Evolutionary conservation across 352 stramenopile genomes (phyloP).

Genomic region (Phytophthora aleatoria): DNA sequence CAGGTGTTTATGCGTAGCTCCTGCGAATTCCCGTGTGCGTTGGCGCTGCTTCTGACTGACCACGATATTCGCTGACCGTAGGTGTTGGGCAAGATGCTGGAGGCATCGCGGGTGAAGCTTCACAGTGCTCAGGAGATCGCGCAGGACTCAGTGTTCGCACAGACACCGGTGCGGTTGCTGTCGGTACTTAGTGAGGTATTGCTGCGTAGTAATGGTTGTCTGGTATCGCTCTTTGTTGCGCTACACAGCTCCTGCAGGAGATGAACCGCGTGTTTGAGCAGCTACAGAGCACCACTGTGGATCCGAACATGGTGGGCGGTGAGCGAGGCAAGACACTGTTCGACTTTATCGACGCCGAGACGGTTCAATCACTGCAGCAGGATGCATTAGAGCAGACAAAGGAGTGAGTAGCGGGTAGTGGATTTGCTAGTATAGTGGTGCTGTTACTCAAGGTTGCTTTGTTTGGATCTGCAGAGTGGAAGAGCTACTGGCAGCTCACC

Average conservation of each 20-base stretch:
- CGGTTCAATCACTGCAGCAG: slow-evolving; percentile 77
- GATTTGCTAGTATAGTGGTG: background rate
- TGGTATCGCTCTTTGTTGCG: background rate
- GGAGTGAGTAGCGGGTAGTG: slow-evolving; percentile 40
- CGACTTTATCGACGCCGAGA: slow-evolving; percentile 85
- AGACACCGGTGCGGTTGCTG: slow-evolving; percentile 45
- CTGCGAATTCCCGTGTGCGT: background rate
- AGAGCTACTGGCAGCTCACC: slow-evolving; percentile 62
- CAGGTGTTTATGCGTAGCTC: slow-evolving; percentile 37
- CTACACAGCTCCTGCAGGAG: slow-evolving; percentile 61
- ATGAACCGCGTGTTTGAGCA: slow-evolving; percentile 80
- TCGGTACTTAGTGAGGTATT: background rate
- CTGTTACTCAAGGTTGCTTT: background rate
- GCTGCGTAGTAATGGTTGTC: background rate
- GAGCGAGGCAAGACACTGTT: slow-evolving; percentile 79
- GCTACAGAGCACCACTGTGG: slow-evolving; percentile 53
- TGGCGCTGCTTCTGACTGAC: background rate
- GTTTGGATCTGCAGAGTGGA: slow-evolving; percentile 49
- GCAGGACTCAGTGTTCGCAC: slow-evolving; percentile 58
- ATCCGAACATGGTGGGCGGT: slow-evolving; percentile 56
- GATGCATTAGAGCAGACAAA: slow-evolving; percentile 74
- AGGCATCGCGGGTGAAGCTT: slow-evolving; percentile 65
- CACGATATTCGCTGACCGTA: slow-evolving; percentile 4
- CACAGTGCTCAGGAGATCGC: slow-evolving; percentile 52
- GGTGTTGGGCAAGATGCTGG: slow-evolving; percentile 71